Percentiles rank a stretch among this genome's conserved stretches.
Evolutionary conservation across 2,329 filamentous ascomycete species (phyloP).

Genomic region (Paraconiothyrium brasiliense): DNA sequence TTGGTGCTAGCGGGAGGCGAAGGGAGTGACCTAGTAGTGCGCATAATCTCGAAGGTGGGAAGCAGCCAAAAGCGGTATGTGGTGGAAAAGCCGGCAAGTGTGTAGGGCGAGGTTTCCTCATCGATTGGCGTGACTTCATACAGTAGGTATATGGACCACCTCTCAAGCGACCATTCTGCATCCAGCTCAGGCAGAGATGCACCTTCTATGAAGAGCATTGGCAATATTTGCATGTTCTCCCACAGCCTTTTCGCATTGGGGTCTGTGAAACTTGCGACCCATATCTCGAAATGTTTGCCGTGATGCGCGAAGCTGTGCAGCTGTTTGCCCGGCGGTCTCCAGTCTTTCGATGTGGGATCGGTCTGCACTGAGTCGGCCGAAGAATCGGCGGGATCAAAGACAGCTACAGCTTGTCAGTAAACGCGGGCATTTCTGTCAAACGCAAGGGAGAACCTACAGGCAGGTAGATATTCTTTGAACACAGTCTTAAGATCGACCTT

Average conservation of each 20-base stretch:
- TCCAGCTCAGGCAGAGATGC: slow-evolving; percentile 80
- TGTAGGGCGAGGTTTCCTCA: slow-evolving; percentile 61
- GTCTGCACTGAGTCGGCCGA: slow-evolving; percentile 19
- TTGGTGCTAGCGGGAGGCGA: slow-evolving; percentile 40
- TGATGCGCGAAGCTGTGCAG: slow-evolving; percentile 70
- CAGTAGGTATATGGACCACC: slow-evolving; percentile 93
- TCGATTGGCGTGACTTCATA: slow-evolving; percentile 48
- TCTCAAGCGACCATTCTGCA: slow-evolving; percentile 73
- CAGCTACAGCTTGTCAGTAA: slow-evolving; percentile 60
- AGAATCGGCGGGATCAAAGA: slow-evolving; percentile 66
- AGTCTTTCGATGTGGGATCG: slow-evolving; percentile 47
- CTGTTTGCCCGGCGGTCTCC: slow-evolving; percentile 79
- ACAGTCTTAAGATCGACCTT: slow-evolving; percentile 76
- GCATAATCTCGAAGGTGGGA: slow-evolving; percentile 57
- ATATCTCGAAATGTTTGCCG: slow-evolving; percentile 80
- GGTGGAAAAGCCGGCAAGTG: slow-evolving; percentile 88
- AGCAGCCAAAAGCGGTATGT: slow-evolving; percentile 84
- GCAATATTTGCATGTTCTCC: slow-evolving; percentile 82
- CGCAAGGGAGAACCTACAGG: slow-evolving; percentile 59
- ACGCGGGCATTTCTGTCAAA: neutral
- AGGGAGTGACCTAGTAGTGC: slow-evolving; percentile 47
- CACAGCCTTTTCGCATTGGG: slow-evolving; percentile 74
- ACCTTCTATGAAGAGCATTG: slow-evolving; percentile 90
- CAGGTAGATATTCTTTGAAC: slow-evolving; percentile 71
- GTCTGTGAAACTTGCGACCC: slow-evolving; percentile 79